phyloP scores from a whole-genome alignment of 148 eudicot genomes.

The Simmondsia chinensis region DNA sequence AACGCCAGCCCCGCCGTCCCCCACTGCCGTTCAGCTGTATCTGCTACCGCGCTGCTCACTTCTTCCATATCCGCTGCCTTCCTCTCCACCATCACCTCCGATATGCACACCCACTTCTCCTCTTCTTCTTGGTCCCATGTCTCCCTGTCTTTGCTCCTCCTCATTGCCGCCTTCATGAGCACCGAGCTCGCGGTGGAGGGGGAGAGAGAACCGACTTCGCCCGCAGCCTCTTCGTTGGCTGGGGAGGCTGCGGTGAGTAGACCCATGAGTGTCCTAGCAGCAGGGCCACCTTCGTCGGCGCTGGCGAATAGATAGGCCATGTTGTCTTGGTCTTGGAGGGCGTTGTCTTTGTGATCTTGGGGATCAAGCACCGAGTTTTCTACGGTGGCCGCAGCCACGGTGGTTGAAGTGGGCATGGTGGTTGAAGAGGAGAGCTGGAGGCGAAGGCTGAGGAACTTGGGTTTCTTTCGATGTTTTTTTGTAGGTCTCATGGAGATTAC shows the following conservation, averaged over 20 bases:
- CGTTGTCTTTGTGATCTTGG: background rate
- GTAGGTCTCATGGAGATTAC: too few species aligned
- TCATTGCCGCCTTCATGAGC: conserved; percentile 2
- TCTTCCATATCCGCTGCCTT: background rate
- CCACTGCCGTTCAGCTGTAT: too few species aligned
- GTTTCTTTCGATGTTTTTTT: too few species aligned
- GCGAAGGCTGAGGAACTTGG: background rate
- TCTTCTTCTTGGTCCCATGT: background rate
- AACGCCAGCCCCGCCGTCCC: background rate
- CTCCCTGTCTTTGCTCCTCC: background rate
- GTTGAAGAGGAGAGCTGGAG: background rate
- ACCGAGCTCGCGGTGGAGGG: background rate
- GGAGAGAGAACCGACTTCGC: too few species aligned
- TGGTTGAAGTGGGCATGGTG: too few species aligned
- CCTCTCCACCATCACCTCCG: background rate
- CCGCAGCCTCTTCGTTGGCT: background rate
- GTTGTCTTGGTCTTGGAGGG: background rate
- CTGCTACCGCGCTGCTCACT: background rate
- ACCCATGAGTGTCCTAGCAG: background rate
- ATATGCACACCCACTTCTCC: conserved; percentile 5
- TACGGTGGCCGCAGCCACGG: too few species aligned
- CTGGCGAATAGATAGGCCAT: background rate
- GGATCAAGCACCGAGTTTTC: background rate
- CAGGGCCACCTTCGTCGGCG: background rate
- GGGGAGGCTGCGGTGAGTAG: background rate